These are phyloP conservation scores for Trypanosoma mega DNA, from an alignment of 208 protist species.

Conservation along the genomic window DNA sequence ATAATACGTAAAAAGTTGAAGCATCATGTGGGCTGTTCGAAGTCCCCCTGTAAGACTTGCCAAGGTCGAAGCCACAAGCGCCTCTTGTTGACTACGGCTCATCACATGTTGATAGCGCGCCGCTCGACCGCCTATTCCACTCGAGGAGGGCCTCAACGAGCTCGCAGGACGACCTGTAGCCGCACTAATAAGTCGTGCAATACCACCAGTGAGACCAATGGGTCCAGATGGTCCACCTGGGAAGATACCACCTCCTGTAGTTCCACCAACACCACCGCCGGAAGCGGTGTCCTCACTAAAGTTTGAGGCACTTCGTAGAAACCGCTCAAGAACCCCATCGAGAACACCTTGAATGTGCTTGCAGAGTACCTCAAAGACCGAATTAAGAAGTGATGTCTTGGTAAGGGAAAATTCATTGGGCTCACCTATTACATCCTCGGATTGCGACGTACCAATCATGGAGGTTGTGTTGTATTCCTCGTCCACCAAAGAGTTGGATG, in stretches of 20 bases:
- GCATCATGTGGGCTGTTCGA: constrained; percentile 45
- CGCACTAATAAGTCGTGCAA: constrained; percentile 27
- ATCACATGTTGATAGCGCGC: constrained; percentile 52
- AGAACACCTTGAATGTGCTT: constrained; percentile 68
- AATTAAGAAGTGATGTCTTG: constrained; percentile 40
- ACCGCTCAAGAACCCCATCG: constrained; percentile 58
- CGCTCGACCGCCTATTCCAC: not conserved
- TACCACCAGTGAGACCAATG: constrained; percentile 30
- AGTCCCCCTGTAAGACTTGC: constrained; percentile 39
- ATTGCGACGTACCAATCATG: not conserved
- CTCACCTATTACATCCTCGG: constrained; percentile 6
- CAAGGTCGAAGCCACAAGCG: constrained; percentile 37
- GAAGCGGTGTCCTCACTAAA: constrained; percentile 13
- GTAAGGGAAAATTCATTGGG: constrained; percentile 16
- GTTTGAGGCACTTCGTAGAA: constrained; percentile 37
- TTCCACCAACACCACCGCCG: not conserved
- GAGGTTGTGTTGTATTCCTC: no score
- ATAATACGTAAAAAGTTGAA: constrained; percentile 82
- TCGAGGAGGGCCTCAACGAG: constrained; percentile 2
- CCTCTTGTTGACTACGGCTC: constrained; percentile 57
- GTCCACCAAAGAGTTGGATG: no score
- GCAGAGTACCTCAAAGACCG: constrained; percentile 63
- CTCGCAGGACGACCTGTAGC: constrained; percentile 22
- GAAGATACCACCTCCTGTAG: not conserved
- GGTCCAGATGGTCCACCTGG: constrained; percentile 10